Conservation (phyloP, 2,329 filamentous ascomycete genomes). For the Aspergillus tanneri region DNA sequence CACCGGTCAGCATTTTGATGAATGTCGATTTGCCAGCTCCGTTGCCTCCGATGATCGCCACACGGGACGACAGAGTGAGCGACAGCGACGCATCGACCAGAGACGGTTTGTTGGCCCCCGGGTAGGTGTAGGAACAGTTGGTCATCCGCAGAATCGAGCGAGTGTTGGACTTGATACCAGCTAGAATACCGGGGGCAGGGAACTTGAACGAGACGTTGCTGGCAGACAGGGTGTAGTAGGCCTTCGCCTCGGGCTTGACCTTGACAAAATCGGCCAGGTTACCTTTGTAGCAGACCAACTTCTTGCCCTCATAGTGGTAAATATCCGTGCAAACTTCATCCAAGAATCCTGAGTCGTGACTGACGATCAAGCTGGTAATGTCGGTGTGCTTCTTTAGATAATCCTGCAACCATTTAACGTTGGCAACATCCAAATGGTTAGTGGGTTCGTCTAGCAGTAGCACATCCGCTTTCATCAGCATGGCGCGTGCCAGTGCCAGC, state of each 20-base stretch:
- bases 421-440: conserved; percentile 94
- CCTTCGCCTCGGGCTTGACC: conserved; percentile 89
- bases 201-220: conserved; percentile 96
- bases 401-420: conserved; percentile 92
- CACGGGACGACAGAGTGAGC: conserved; percentile 82
- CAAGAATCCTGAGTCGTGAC: conserved; percentile 96
- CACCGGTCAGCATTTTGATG: conserved; percentile 94
- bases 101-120: conserved; percentile 83
- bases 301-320: conserved; percentile 98
- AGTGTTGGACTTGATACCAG: conserved; percentile 92
- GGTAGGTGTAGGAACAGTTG: conserved; percentile 89
- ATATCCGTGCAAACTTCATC: conserved; percentile 98
- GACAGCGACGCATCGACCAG: conserved; percentile 83
- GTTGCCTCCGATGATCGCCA: conserved; percentile 95
- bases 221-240: conserved; percentile 93
- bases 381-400: conserved; percentile 95
- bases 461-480: conserved; percentile 96
- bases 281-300: conserved; percentile 62
- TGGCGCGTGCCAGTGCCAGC: conserved; percentile 88
- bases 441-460: conserved; percentile 96
- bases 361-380: conserved; percentile 96
- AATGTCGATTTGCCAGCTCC: conserved; percentile 97
- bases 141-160: conserved; percentile 94
- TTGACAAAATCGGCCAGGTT: conserved; percentile 70
- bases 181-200: conserved; percentile 88